Conservation (phyloP, 1,139 yeast species). For the Blastobotrys petasosporus region DNA sequence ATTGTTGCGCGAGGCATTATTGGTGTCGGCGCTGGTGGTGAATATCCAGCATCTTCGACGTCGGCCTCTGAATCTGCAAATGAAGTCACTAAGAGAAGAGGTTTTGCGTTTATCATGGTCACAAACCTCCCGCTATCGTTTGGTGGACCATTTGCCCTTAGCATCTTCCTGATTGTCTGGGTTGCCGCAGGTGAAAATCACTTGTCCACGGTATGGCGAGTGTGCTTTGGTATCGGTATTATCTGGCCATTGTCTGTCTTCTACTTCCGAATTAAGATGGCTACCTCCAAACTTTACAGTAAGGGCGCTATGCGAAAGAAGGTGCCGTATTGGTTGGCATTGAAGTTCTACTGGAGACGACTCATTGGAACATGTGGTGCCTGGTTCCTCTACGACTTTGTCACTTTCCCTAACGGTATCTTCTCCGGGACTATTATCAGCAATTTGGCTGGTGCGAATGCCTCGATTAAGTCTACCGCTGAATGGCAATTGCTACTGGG, state of each 20-base stretch:
- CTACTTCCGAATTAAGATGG: constrained; percentile 65
- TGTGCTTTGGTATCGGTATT: constrained; percentile 67
- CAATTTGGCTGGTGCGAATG: constrained; percentile 38
- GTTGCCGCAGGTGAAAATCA: constrained; percentile 44
- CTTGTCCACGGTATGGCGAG: constrained; percentile 61
- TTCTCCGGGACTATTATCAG: constrained; percentile 51
- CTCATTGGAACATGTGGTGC: constrained; percentile 52
- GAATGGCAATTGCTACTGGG: constrained; percentile 57
- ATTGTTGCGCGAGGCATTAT: constrained; percentile 57
- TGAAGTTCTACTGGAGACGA: constrained; percentile 51
- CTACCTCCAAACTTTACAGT: constrained; percentile 54
- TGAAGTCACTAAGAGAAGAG: constrained; percentile 58
- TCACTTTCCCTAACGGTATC: constrained; percentile 60
- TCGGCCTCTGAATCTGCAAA: constrained; percentile 72
- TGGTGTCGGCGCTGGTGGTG: constrained; percentile 76
- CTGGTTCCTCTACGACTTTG: constrained; percentile 61
- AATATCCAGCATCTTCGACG: constrained; percentile 64
- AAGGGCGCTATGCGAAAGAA: constrained; percentile 46
- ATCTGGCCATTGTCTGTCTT: constrained; percentile 70
- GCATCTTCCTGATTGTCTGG: constrained; percentile 60
- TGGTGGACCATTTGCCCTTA: constrained; percentile 74
- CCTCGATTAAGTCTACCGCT: constrained; percentile 42
- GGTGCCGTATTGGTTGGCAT: constrained; percentile 50
- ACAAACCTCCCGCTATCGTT: constrained; percentile 68
- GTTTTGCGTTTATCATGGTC: constrained; percentile 56